Evolutionary conservation across 805 yeast genomes (phyloP), one percentile per base, ranked within the genome.

Genomic region (Suhomyces vadensis): DNA sequence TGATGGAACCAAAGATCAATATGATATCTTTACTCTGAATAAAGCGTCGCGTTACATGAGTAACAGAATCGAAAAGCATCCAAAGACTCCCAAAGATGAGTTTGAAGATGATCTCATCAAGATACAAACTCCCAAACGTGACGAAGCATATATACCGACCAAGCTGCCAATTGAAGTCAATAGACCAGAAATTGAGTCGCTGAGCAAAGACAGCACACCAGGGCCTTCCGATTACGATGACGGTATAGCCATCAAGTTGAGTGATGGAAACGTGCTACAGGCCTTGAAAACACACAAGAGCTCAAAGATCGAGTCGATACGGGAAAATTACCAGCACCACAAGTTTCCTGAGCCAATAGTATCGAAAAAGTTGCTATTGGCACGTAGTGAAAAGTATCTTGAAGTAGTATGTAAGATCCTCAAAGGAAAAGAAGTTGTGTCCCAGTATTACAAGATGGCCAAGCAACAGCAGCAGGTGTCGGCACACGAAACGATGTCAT

Each of bases 381-480:
- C 42, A 3, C 58, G 63, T 37, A 57, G 64, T 1, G 50, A 58
- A 19, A 58, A 65, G 19, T 63, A 69, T 39, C 35, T 71, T 13
- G 44, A 46, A 2, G 46, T 68, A 4, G 58, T 78, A 0, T 71
- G 72, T 1, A 51, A 55, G 9, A 62, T 80, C 16, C 58, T 79
- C n/a, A 57, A 65, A 1, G 85, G 81, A 2, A 48, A 65, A 9
- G 51, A 45, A 14, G 53, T 58, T 1, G 61, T 67, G 9, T 82
- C 87, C 0, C 58, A 61, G 27, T 82, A 71, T 56, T 82, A 81
- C 53, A 63, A 63, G 2, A 49, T 70, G 21, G 89, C 90, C 0
- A 67, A 71, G 17, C 51, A 58, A 10, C 68, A 73, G 33, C 61
- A 60, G 10, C 51, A 61, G 11, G 44, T 56, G 0, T 78, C 85